These are phyloP conservation scores for Colletotrichum navitas DNA, from an alignment of 2,329 filamentous ascomycete species.

Conservation along the genomic window DNA sequence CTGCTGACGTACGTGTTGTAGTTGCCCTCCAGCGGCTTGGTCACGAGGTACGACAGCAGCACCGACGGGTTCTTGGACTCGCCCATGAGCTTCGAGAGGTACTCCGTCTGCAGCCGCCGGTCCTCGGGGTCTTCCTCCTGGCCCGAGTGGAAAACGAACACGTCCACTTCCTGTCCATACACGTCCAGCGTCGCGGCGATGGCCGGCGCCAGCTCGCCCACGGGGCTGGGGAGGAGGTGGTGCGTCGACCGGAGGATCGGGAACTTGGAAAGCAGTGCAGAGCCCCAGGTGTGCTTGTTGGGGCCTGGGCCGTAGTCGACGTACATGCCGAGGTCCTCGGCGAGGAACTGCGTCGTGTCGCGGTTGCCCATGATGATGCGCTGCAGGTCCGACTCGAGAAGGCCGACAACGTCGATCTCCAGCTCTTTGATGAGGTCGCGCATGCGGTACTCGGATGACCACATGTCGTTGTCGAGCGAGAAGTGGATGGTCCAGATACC, in stretches of 20 bases:
- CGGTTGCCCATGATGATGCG: conserved; percentile 99
- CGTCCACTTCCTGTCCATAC: conserved; percentile 89
- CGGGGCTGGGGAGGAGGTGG: conserved; percentile 91
- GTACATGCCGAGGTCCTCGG: conserved; percentile 98
- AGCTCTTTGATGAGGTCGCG: conserved; percentile 90
- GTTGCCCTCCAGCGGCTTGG: conserved; percentile 89
- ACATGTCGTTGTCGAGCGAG: conserved; percentile 98
- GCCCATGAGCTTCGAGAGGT: conserved; percentile 90
- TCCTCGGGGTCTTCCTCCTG: conserved; percentile 98
- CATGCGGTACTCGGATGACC: conserved; percentile 95
- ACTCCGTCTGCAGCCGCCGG: conserved; percentile 85
- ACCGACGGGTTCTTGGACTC: conserved; percentile 83
- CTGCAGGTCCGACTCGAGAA: conserved; percentile 92
- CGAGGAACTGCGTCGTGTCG: conserved; percentile 93
- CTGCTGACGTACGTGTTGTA: conserved; percentile 96
- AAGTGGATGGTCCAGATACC: conserved; percentile 99
- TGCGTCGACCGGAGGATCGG: conserved; percentile 97
- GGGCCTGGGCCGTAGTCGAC: conserved; percentile 97
- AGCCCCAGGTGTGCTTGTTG: conserved; percentile 99
- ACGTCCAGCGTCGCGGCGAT: conserved; percentile 97
- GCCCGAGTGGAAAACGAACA: conserved; percentile 98
- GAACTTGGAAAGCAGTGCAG: conserved; percentile 94
- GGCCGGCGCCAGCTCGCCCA: conserved; percentile 93
- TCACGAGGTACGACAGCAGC: conserved; percentile 92
- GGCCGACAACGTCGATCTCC: conserved; percentile 97